phyloP scores from a whole-genome alignment of 2,329 filamentous ascomycete genomes.

The Pseudogymnoascus sp. region DNA sequence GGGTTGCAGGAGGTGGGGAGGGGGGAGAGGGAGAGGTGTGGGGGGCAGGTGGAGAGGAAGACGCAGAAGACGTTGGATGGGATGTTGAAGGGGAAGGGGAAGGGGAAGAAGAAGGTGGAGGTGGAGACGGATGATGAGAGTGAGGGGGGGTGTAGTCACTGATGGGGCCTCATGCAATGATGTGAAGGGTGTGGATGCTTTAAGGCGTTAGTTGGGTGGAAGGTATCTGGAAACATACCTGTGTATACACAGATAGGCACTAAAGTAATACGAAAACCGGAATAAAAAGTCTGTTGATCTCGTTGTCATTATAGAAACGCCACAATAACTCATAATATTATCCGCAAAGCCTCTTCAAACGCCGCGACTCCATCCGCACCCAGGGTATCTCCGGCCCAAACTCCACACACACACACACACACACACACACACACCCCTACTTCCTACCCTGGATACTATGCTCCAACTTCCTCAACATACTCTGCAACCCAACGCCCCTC shows the following conservation, averaged over 20 bases:
- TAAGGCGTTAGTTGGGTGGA: background rate
- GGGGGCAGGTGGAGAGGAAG: slow-evolving; percentile 73
- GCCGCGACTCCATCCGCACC: background rate
- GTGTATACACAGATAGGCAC: background rate
- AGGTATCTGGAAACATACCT: background rate
- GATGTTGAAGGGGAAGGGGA: slow-evolving; percentile 31
- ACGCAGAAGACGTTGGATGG: slow-evolving; percentile 36
- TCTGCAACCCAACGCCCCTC: slow-evolving; percentile 67
- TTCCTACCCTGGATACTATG: slow-evolving; percentile 17
- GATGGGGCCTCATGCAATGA: background rate
- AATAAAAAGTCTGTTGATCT: background rate
- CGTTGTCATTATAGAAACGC: background rate
- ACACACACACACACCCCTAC: background rate
- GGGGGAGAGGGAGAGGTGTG: slow-evolving; percentile 63
- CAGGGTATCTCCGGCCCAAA: background rate
- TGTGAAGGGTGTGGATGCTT: background rate
- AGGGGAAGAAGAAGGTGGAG: slow-evolving; percentile 28
- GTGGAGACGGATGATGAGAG: slow-evolving; percentile 17
- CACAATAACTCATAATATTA: background rate
- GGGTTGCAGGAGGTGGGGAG: slow-evolving; percentile 60
- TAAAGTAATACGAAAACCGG: background rate
- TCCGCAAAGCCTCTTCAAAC: background rate
- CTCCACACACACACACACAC: background rate
- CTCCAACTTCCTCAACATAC: slow-evolving; percentile 56
- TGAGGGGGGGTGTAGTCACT: slow-evolving; percentile 24